Percentiles rank a stretch among this genome's conserved stretches.
phyloP scores from a whole-genome alignment of 345 rosid genomes.

The Gynandropsis gynandra region DNA sequence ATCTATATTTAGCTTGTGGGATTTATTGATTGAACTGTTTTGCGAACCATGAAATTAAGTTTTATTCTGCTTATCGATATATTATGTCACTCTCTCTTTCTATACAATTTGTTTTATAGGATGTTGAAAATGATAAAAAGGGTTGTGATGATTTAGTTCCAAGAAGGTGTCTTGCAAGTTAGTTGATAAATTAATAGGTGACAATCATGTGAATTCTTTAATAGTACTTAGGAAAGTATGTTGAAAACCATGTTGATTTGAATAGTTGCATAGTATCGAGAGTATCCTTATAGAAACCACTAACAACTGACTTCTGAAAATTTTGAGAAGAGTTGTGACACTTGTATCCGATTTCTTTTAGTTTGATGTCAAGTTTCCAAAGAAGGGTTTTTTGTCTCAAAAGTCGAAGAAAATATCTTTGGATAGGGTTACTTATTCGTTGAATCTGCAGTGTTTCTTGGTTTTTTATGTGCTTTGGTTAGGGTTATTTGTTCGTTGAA shows the following conservation, averaged over 20 bases:
- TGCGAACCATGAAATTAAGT: no score
- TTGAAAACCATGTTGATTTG: background rate
- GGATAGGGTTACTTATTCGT: no score
- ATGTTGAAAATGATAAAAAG: no score
- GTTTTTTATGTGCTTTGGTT: no score
- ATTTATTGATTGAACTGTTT: no score
- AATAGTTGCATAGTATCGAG: background rate
- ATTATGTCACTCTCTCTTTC: no score
- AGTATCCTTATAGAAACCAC: background rate
- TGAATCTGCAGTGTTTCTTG: constrained; percentile 10
- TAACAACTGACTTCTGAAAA: background rate
- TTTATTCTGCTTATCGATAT: no score
- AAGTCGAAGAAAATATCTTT: background rate
- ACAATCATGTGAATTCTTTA: background rate
- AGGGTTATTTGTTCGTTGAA: no score
- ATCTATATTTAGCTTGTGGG: no score
- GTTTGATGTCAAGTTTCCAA: background rate
- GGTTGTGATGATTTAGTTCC: no score
- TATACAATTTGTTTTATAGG: no score
- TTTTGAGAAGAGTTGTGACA: background rate
- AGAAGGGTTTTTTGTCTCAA: background rate
- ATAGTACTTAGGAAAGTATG: background rate
- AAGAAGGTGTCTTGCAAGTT: constrained; percentile 18
- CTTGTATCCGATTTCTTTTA: background rate
- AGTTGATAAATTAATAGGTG: background rate